Base-by-base conservation (phyloP, 768 basidiomycete genomes). In the Tylopilus sp. region DNA sequence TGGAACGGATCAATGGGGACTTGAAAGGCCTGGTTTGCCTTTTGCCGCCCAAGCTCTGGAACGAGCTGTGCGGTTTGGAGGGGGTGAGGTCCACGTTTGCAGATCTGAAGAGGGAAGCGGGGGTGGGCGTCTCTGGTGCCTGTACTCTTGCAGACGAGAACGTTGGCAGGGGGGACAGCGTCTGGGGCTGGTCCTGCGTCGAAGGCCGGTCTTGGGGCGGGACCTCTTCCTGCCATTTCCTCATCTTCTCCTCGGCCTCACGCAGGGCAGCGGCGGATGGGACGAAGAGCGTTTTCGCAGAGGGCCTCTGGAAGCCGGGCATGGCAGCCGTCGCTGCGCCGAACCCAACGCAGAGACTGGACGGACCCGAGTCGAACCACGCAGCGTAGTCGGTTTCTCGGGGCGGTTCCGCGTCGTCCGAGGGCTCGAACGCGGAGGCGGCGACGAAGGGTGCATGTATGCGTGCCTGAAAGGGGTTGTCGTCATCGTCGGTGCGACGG, bases 241-340 rank as follows among this genome's bases (percentile, higher is more conserved):
- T 71, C 62, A 84, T 71, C 57, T 74, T 79, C 38, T 77, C 77
- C 66, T 78, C 68, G 1, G 85, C 86, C 58, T 76, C 76, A 9
- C 74, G 78, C 9, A 86, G 63, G 1, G 86, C 82, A 22, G 70
- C 70, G 29, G 70, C 72, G 6, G 85, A 86, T 2, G 85, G 85
- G 19, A 83, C 61, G 11, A 74, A 57, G n/a, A 71, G 68, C 37
- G 76, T 71, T 12, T 71, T 37, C 45, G 57, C 8, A 16, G 60
- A 55, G 0, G 59, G 57, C 47, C 62, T 57, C 51, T 65, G 60
- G 36, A 62, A 66, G 26, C n/a, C 45, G 3, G 58, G 37, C 16
- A 56, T 48, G 11, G 59, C 56, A 45, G 65, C 59, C 8, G 64
- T 56, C 16, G 78, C 76, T 2, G 72, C 53, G 55, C 70, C 69